Evolutionary conservation across 2,329 filamentous ascomycete genomes (phyloP), one percentile per base, ranked within the genome.

Genomic region (Diatrype stigma): DNA sequence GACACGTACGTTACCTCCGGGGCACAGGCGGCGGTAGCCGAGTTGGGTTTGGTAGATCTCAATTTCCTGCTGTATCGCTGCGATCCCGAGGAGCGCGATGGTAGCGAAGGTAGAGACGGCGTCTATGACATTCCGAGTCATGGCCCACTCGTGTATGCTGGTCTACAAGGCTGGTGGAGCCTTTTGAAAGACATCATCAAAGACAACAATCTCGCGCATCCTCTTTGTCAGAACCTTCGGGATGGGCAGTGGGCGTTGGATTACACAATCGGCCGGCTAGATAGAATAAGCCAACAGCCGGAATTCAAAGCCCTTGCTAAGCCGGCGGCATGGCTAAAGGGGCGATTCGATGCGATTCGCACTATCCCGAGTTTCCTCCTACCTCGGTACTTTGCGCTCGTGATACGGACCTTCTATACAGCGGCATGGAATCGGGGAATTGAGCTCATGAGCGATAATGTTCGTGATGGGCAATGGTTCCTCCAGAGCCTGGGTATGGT

Each of bases 111-210:
- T 3, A 79, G 81, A 53, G 90, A 96, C 66, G 93, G 94, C n/a
- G 85, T 86, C 8, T 99, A 97, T 71, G 81, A 85, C 48, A 87
- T 99, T 56, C 94, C 94, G 1, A 85, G 86, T 1, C 77, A 91
- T 64, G 93, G 92, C 2, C 84, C 87, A 52, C 79, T 96, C 40
- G 89, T 96, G 2, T 99, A 97, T 68, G 93, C 93, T 53, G 94
- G 94, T 54, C 78, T 99, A n/a, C 94, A 99, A 68, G 95, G 95
- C 35, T 99, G 94, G 93, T 96, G 93, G 91, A 96, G 91, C 66
- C 76, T 96, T 1, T 74, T 99, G 40, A 86, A 90, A 60, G 79
- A 88, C 51, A 87, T 99, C 55, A 89, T 97, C 60, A 81, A 79
- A 47, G 85, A 94, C 56, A 99, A 99, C 67, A 85, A 97, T 65